These are phyloP conservation scores for Tetragonia tetragonoides DNA, from an alignment of 148 eudicot species.

Conservation along the genomic window DNA sequence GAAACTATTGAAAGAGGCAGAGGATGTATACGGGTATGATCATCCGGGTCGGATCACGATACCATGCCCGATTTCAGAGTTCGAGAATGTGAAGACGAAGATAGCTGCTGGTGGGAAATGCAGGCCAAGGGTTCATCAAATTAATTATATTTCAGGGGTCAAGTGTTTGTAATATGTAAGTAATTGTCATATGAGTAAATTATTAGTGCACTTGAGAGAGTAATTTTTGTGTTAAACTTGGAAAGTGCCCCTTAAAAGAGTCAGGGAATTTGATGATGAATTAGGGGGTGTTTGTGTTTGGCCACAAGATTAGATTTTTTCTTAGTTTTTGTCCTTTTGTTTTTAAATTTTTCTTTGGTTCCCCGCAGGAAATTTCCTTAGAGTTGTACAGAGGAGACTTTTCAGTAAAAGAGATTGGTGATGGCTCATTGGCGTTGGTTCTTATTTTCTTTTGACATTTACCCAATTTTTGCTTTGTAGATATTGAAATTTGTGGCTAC, in stretches of 20 bases:
- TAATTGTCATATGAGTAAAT: background rate
- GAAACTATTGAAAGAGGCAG: constrained; percentile 58
- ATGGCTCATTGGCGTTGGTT: background rate
- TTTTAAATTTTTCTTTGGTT: background rate
- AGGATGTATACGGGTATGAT: constrained; percentile 61
- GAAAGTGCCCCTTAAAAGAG: background rate
- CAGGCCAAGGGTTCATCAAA: constrained; percentile 8
- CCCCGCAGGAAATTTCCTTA: too few relatives aligned
- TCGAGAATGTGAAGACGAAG: constrained; percentile 48
- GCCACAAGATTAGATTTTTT: background rate
- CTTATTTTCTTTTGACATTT: background rate
- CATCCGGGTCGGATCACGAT: constrained; percentile 79
- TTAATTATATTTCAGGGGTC: background rate
- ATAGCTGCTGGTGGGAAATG: constrained; percentile 44
- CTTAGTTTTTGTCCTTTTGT: background rate
- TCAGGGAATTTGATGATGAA: background rate
- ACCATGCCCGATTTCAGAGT: constrained; percentile 67
- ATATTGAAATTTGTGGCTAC: too few relatives aligned
- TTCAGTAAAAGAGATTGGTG: background rate
- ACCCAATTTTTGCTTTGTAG: too few relatives aligned
- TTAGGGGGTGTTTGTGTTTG: background rate
- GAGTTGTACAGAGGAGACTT: constrained; percentile 13
- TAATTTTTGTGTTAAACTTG: background rate
- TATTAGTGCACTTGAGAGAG: too few relatives aligned
- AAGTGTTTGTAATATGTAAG: constrained; percentile 5